Conservation (phyloP, 805 yeast genomes). For the Wickerhamiella vanderwaltii region DNA sequence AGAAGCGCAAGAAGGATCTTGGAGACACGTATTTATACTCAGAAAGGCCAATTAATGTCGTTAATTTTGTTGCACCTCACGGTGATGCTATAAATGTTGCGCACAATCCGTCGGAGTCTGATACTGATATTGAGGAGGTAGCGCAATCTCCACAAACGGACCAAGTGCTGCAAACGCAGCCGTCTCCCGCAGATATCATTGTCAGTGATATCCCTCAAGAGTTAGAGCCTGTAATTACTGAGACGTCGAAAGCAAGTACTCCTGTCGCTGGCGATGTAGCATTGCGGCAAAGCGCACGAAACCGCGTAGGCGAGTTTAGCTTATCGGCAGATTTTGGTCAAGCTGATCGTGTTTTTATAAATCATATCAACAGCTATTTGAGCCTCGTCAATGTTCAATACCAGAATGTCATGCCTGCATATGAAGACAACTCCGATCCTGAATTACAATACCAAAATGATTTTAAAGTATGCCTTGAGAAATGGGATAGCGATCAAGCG, state of each 20-base stretch:
- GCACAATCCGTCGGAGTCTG: neutral
- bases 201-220: too few relatives aligned
- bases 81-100: conserved; percentile 8
- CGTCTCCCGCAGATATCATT: neutral
- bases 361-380: conserved; percentile 8
- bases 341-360: conserved; percentile 6
- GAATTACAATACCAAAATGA: conserved; percentile 22
- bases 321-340: conserved; percentile 8
- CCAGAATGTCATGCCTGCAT: conserved; percentile 7
- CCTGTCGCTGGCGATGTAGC: neutral
- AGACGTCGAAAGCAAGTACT: neutral
- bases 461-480: conserved; percentile 27
- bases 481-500: conserved; percentile 29
- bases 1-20: neutral
- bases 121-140: neutral
- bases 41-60: neutral
- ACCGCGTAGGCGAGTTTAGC: neutral
- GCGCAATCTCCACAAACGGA: neutral
- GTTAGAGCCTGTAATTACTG: neutral
- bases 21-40: conserved; percentile 9
- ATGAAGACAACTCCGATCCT: neutral
- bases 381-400: conserved; percentile 1
- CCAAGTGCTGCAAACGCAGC: neutral
- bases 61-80: conserved; percentile 13
- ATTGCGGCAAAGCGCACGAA: conserved; percentile 4